Evolutionary conservation across 495 filamentous ascomycete species (phyloP), one percentile per base, ranked within the genome.

Genomic region (Evernia prunastri): DNA sequence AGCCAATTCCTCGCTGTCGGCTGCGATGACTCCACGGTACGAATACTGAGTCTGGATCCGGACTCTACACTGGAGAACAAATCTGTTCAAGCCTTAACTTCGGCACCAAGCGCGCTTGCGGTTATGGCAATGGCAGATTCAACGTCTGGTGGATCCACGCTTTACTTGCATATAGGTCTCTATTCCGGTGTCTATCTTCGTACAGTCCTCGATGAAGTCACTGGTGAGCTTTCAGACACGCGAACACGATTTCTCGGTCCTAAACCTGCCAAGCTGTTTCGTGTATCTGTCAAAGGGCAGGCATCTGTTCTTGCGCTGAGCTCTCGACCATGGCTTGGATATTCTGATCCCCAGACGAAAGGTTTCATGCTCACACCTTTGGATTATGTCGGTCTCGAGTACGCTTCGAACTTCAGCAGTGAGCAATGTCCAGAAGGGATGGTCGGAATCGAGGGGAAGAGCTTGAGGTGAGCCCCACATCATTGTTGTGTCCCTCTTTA

Each of bases 51-150:
- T 68, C 78, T 97, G 59, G 92, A 95, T 70, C 91, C 92, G 1
- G 92, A 96, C 66, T 87, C 88, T 0, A 95, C 90, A 0, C 75
- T 99, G 17, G 90, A 96, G 68, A 91, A 88, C 72, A 94, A 94
- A 69, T 96, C 91, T 9, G 89, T 99, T 33, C 94, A 97, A 73
- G 92, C 91, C 10, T 75, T 97, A 60, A 94, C 92, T 4, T 92
- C 94, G 20, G 87, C 90, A 3, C 94, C 95, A 2, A 95, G 90
- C 20, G 84, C 89, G 3, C 77, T 97, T 2, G 88, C 87, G n/a
- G 96, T 99, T 68, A 95, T 96, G 85, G 78, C 89, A 0, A 96
- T 96, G 92, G 83, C 87, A 3, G 94, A 99, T 67, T 93, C 92
- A n/a, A 85, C 82, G 43, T 85, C 83, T 3, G 84, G 82, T 31